Base-by-base conservation (phyloP, 306 rosid species). In the Citrullus mucosospermus region DNA sequence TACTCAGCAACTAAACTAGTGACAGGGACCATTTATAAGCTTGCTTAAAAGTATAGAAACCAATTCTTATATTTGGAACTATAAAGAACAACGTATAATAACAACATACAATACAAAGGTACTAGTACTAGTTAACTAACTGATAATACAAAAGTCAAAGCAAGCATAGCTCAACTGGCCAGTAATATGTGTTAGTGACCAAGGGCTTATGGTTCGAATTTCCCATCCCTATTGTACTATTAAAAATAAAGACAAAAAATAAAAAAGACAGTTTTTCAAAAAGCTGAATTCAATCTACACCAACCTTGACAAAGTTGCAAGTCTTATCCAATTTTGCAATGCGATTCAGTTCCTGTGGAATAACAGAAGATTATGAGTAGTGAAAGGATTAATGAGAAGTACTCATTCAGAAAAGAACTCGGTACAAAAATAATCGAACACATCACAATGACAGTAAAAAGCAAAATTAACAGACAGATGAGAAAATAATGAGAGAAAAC, bases 291-390 rank as follows among this genome's bases (percentile, higher is more conserved):
- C 46, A 81, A 65, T 38, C 69, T 50, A 28, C 18, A 78, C 69
- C 18, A 80, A 93, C 98, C 98, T 93, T 90, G 43, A 93, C 89
- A 78, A 87, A 91, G 82, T 87, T 43, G 85, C 98, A 93, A 56
- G 88, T 85, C 81, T 88, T 88, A 83, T 93, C 91, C 76, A 90
- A 88, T 67, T 96, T 93, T 4, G 84, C 41, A 59, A 78, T 30
- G 76, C 87, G 89, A 85, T 90, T 91, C 75, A 93, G 91, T 85
- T 82, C 97, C 97, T 93, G 82, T 59, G 60, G 41, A 82, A 67
- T 57, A 80, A 6, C 9, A 63, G 43, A 63, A 63, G 20, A 32
- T 2, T 32, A 32, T 62, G 43, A 30, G 11, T 30, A 62, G 22
- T 62, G 11, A 62, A 13, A 62, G 11, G 44, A 32, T 15, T 63